Conservation (phyloP, 768 basidiomycete species). For the Mycena rebaudengoi region DNA sequence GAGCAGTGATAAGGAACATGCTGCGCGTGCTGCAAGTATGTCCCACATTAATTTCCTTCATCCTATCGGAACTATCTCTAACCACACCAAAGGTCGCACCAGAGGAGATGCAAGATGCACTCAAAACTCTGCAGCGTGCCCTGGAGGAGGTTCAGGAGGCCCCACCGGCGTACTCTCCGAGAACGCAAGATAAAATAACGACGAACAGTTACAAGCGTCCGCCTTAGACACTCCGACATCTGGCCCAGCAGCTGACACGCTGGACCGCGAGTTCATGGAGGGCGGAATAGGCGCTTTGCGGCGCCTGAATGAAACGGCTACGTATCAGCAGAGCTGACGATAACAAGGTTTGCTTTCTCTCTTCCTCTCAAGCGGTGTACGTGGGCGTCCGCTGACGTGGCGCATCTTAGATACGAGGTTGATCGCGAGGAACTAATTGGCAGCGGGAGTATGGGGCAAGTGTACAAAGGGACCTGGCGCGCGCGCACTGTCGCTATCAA, state of each 20-base stretch:
- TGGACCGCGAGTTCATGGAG: slow-evolving; percentile 76
- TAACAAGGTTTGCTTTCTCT: slow-evolving; percentile 58
- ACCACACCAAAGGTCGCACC: slow-evolving; percentile 49
- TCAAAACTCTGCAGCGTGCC: slow-evolving; percentile 78
- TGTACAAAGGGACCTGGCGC: slow-evolving; percentile 78
- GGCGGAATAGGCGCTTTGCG: slow-evolving; percentile 74
- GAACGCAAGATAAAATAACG: no score
- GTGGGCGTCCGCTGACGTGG: neutral
- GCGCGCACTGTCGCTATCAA: slow-evolving; percentile 74
- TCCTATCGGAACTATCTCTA: slow-evolving; percentile 1
- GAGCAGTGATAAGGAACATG: slow-evolving; percentile 69
- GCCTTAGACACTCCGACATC: no score
- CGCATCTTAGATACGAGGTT: slow-evolving; percentile 64
- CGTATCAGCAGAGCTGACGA: slow-evolving; percentile 72
- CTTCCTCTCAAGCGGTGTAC: no score
- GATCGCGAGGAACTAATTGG: slow-evolving; percentile 74
- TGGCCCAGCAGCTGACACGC: slow-evolving; percentile 45
- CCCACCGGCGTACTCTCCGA: neutral
- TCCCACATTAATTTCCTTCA: neutral
- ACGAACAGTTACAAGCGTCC: no score
- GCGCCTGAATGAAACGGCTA: slow-evolving; percentile 57
- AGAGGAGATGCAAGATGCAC: slow-evolving; percentile 80
- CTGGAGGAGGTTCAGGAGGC: slow-evolving; percentile 50
- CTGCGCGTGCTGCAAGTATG: slow-evolving; percentile 61
- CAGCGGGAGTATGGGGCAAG: slow-evolving; percentile 76